phyloP scores from a whole-genome alignment of 306 rosid species.

The barrel medic (Medicago truncatula) region MtrunA17r5.0-ANR NC_053045.1:39338501-39339000 shows the following conservation, averaged over 20 bases:
- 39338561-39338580: neutral
- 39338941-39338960: too few species aligned
- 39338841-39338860: too few species aligned
- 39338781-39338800: neutral
- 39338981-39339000: too few species aligned
- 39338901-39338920: neutral
- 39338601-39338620: neutral
- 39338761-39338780: neutral
- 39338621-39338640: constrained; percentile 59
- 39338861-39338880: constrained; percentile 2
- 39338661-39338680: constrained; percentile 56
- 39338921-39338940: neutral
- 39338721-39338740: neutral
- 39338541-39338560: constrained; percentile 57
- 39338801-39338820: neutral
- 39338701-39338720: constrained; percentile 54
- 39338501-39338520: constrained; percentile 77
- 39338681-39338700: constrained; percentile 52
- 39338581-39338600: constrained; percentile 9
- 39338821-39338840: constrained; percentile 25
- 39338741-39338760: constrained; percentile 17
- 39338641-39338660: constrained; percentile 42
- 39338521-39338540: constrained; percentile 88
- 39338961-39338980: too few species aligned
- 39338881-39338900: constrained; percentile 19